Percentiles rank a stretch among this genome's conserved stretches.
phyloP scores from a whole-genome alignment of 2,329 filamentous ascomycete genomes.

The Apiospora rasikravindrae region DNA sequence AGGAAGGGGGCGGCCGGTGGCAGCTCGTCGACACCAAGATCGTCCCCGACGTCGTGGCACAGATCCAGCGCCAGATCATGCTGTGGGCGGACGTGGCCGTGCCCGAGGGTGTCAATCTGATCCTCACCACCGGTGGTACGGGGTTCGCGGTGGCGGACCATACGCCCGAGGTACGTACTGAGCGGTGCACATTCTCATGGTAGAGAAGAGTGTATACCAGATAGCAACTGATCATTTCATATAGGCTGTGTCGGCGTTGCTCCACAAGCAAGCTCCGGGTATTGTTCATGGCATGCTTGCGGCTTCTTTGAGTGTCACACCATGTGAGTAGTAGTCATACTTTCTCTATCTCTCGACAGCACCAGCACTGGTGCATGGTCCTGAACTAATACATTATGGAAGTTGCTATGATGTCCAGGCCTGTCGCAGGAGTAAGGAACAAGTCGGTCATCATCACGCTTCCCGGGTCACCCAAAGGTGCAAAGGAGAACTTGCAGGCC shows the following conservation, averaged over 20 bases:
- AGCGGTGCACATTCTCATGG: background rate
- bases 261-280: conserved; percentile 86
- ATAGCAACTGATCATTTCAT: background rate
- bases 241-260: conserved; percentile 76
- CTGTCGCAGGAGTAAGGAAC: conserved; percentile 85
- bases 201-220: too few species aligned
- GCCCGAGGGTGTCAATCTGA: conserved; percentile 68
- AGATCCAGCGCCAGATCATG: conserved; percentile 77
- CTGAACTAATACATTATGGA: conserved; percentile 25
- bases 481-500: conserved; percentile 89
- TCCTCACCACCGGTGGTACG: conserved; percentile 90
- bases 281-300: conserved; percentile 95
- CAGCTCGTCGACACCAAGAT: conserved; percentile 71
- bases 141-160: conserved; percentile 85
- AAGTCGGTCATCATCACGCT: conserved; percentile 85
- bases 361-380: background rate
- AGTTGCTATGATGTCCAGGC: conserved; percentile 97
- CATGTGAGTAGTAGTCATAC: conserved; percentile 70
- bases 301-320: conserved; percentile 82
- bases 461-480: conserved; percentile 93
- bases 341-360: background rate
- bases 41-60: conserved; percentile 74
- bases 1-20: conserved; percentile 75
- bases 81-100: conserved; percentile 71
- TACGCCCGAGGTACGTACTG: conserved; percentile 78